phyloP scores from a whole-genome alignment of 2,329 filamentous ascomycete genomes.

The Dactylellina parvicollis region DNA sequence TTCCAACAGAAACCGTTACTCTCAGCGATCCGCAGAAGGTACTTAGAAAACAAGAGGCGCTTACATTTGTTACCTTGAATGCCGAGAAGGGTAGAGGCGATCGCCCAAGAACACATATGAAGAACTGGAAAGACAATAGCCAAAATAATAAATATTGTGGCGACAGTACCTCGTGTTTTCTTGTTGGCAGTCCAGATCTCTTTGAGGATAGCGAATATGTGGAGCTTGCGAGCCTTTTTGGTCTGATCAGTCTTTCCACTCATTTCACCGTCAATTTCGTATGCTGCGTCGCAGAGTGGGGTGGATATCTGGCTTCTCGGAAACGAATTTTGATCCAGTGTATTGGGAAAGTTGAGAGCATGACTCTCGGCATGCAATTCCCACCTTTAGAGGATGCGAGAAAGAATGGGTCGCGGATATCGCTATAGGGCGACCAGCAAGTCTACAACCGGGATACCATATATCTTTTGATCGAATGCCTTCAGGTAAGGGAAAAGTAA shows the following conservation, averaged over 20 bases:
- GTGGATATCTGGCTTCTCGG: too few species aligned
- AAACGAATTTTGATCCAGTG: too few species aligned
- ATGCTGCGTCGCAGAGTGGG: too few species aligned
- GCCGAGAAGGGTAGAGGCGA: conserved; percentile 11
- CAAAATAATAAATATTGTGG: neutral
- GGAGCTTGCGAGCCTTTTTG: neutral
- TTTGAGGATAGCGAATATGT: neutral
- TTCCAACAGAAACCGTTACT: neutral
- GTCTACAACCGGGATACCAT: too few species aligned
- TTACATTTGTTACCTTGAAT: conserved; percentile 7
- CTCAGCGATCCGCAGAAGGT: neutral
- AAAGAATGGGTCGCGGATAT: too few species aligned
- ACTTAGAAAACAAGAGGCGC: neutral
- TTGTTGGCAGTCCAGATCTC: neutral
- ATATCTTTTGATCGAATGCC: too few species aligned
- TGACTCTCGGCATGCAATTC: too few species aligned
- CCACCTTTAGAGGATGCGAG: too few species aligned
- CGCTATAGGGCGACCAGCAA: too few species aligned
- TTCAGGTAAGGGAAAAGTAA: too few species aligned
- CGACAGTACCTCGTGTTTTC: neutral
- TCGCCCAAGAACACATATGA: conserved; percentile 36
- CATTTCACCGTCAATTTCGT: neutral
- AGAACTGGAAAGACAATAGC: conserved; percentile 26
- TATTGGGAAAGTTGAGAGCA: too few species aligned
- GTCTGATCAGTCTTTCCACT: too few species aligned